Percentiles rank a stretch among this genome's conserved stretches.
phyloP scores from a whole-genome alignment of 176 grass and related monocot genomes.

The Leersia perrieri region DNA sequence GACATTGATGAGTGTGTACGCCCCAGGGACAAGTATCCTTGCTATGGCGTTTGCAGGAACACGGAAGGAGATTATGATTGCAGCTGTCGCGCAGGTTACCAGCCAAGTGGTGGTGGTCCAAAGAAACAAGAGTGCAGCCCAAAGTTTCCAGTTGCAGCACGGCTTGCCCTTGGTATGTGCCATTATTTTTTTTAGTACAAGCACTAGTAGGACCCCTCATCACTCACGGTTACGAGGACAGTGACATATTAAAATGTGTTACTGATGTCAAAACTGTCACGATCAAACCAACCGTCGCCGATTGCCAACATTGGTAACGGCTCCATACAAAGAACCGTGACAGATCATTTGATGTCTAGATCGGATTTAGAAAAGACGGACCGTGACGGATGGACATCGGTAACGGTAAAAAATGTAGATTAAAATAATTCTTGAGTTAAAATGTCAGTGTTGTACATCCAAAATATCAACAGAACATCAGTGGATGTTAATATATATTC shows the following conservation, averaged over 20 bases:
- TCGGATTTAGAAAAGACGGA: no score
- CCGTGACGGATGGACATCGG: no score
- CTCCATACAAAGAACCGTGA: no score
- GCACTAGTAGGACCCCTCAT: no score
- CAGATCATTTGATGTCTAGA: no score
- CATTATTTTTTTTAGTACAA: no score
- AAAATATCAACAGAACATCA: background rate
- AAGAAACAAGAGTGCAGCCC: background rate
- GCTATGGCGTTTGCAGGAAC: conserved; percentile 3
- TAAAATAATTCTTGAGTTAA: background rate
- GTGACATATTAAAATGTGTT: background rate
- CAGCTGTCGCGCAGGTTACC: background rate
- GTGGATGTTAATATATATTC: background rate
- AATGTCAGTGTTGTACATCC: background rate
- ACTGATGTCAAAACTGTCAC: no score
- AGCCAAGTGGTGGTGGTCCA: background rate
- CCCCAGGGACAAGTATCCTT: background rate
- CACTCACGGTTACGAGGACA: no score
- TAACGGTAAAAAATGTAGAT: background rate
- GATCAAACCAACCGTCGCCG: no score
- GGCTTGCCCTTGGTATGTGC: background rate
- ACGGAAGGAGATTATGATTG: background rate
- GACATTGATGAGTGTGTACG: background rate
- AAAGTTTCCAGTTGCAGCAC: background rate
- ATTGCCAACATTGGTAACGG: no score